Evolutionary conservation across 176 grass and related monocot species (phyloP), one percentile per base, ranked within the genome.

Genomic region (maize (Zea mays)): DNA sequence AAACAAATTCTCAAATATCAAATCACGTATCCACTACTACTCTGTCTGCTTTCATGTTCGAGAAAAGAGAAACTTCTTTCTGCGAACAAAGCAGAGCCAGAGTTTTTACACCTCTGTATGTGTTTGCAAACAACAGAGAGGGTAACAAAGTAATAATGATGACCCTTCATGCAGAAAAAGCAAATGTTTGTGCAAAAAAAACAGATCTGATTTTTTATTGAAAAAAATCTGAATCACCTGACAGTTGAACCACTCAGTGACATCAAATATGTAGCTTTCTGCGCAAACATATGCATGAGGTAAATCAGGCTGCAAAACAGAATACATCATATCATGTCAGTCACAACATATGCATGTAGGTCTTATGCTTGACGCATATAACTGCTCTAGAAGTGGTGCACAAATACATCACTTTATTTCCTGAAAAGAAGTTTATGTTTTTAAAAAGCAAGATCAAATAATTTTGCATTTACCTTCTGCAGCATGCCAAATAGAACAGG

Each of bases 171-270:
- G 58, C 54, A 66, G 52, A 69, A 75, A 5, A 81, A 73, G 64
- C 17, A 47, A 69, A 17, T n/a, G 2, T 62, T 37, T 83, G 63
- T 34, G 75, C 54, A 15, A 48, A 59, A 74, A 65, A 33, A 81
- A 82, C 9, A 16, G 15, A 46, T 54, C 19, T 35, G 6, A 62
- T 65, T 47, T 76, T 74, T 47, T 35, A 64, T 83, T 37, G 34
- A 83, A 43, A 85, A 85, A 78, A 75, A 74, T 80, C 27, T 49
- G 45, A 74, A 50, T 65, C 83, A 97, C 95, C 96, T 99, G 92
- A 82, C 96, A 99, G 62, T 58, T 79, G 81, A 95, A 99, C 96
- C 96, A 99, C 70, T 99, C 96, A 17, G 96, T 99, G 57, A 88
- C 96, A 84, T 99, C 90, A 76, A 90, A 99, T 83, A 95, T 88